These are phyloP conservation scores for Cryphonectria parasitica DNA, from an alignment of 2,329 filamentous ascomycete genomes.

Conservation along the genomic window DNA sequence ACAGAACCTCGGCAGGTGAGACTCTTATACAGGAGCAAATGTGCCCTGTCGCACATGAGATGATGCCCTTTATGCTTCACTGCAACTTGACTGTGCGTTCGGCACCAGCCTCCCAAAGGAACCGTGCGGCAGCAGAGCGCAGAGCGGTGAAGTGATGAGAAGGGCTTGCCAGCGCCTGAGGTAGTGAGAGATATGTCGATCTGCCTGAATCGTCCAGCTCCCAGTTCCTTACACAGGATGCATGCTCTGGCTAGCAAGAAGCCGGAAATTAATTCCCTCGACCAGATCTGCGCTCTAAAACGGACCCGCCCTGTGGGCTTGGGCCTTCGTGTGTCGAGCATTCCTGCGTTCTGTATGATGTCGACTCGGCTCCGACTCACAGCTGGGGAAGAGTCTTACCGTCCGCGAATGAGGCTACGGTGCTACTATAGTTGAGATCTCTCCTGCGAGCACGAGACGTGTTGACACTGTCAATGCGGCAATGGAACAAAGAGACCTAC, in stretches of 20 bases:
- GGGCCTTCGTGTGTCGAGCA: not conserved
- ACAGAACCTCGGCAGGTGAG: not conserved
- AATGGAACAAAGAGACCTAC: not conserved
- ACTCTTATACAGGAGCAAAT: not conserved
- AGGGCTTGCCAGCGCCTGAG: not conserved
- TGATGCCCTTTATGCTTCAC: not conserved
- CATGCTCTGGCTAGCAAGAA: not conserved
- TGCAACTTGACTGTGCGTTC: not conserved
- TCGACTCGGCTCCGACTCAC: conserved; percentile 1
- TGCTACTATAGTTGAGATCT: not conserved
- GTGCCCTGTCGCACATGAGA: not conserved
- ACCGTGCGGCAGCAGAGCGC: conserved; percentile 1
- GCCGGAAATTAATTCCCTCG: not conserved
- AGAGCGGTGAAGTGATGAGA: not conserved
- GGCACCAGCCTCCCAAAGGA: not conserved
- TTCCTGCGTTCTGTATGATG: not conserved
- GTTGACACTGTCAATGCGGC: not conserved
- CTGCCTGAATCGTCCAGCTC: not conserved
- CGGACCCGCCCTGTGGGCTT: not conserved
- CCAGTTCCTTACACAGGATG: not conserved
- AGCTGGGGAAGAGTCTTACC: not conserved
- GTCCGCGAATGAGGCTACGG: not conserved
- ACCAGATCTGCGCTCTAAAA: not conserved
- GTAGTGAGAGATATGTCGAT: not conserved
- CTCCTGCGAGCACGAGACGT: not conserved